Evolutionary conservation across 305 asterid species (phyloP), one percentile per base, ranked within the genome.

Genomic region (Fraxinus dipetala): DNA sequence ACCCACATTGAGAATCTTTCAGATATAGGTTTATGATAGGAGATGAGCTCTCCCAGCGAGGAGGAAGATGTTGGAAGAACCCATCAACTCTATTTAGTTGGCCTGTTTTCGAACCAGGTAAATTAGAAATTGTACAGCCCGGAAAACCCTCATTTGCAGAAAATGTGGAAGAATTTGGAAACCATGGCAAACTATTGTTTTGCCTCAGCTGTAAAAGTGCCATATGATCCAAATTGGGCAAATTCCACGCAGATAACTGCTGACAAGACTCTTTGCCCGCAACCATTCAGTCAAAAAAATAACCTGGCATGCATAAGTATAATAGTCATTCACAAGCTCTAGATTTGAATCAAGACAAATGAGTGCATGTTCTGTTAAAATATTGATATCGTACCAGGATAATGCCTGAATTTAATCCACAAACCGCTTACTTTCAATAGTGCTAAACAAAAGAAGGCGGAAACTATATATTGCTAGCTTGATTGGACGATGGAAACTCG

Each of bases 161-260:
- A 40, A 35, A 78, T 73, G 63, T 32, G 51, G 86, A 78, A 77
- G 87, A 80, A 70, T 32, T 10, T 63, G 84, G 78, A 76, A 83
- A 81, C 79, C 79, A 85, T 78, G 90, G 91, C 86, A 85, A 79
- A 51, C 65, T 81, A 79, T 77, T 35, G 73, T 83, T 85, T 82
- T 86, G 91, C 38, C 86, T 88, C n/a, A 74, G 87, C 24, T 76
- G 91, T 36, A 85, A 82, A 83, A 73, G 79, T 81, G 90, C 86
- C 89, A 86, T 85, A 35, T 83, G 82, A 81, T 83, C 89, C 88
- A 84, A 78, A 84, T 83, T 51, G 13, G 85, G 84, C 26, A 88
- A 81, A 84, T 86, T 87, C 87, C 85, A 76, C 48, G 92, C 87
- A 87, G 90, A 31, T 78, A 85, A 79, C 87, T 86, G 91, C 89